Conservation (phyloP, 768 basidiomycete species). For the Pleurotus tuoliensis region DNA sequence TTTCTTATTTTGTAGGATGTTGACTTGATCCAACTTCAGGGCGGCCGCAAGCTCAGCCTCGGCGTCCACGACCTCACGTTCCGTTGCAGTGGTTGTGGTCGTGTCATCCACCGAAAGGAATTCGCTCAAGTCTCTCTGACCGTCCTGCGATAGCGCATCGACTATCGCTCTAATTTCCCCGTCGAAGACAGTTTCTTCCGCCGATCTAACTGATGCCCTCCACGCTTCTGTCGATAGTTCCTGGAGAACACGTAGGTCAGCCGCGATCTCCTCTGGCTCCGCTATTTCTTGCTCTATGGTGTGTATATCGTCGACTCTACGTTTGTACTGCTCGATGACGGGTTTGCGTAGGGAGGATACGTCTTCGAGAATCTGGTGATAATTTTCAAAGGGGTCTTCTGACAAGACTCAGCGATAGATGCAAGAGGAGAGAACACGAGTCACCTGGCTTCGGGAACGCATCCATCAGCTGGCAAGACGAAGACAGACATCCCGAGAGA, state of each 20-base stretch:
- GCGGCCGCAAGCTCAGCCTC: conserved; percentile 22
- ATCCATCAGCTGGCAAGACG: neutral
- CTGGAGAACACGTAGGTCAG: neutral
- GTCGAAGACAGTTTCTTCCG: conserved; percentile 13
- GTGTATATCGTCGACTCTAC: neutral
- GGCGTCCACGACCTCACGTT: conserved; percentile 15
- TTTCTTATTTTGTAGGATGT: conserved; percentile 18
- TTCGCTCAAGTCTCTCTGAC: neutral
- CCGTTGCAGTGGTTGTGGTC: neutral
- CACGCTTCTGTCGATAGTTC: neutral
- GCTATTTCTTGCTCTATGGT: neutral
- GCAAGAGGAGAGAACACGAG: too few species aligned
- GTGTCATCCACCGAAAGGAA: neutral
- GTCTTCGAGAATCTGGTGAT: neutral
- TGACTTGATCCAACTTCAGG: conserved; percentile 26
- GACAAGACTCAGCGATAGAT: too few species aligned
- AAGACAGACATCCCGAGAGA: neutral
- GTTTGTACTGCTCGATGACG: neutral
- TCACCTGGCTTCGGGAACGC: neutral
- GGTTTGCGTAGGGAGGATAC: neutral
- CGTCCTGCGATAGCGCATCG: neutral
- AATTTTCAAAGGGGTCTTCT: too few species aligned
- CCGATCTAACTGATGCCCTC: neutral
- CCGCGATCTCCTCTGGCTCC: neutral
- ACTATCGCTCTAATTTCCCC: conserved; percentile 10